These are phyloP conservation scores for Purpureocillium takamizusanense DNA, from an alignment of 2,329 filamentous ascomycete species.

Conservation along the genomic window DNA sequence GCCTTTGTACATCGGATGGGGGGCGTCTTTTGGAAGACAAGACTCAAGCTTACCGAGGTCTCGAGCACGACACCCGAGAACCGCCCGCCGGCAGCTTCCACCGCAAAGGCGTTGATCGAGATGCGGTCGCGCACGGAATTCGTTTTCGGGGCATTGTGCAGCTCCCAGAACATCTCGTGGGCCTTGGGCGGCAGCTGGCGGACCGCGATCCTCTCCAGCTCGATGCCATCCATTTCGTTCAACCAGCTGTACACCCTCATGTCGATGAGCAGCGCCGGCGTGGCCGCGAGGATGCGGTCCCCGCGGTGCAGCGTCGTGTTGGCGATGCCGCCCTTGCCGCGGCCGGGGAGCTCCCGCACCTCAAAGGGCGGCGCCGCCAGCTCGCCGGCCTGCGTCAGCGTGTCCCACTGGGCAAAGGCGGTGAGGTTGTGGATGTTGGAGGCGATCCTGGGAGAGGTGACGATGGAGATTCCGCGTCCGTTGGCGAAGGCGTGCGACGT, in stretches of 20 bases:
- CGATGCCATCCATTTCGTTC: neutral
- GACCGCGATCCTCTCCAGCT: constrained; percentile 4
- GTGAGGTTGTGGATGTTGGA: constrained; percentile 14
- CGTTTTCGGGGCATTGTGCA: constrained; percentile 1
- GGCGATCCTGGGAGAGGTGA: constrained; percentile 25
- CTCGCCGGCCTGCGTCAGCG: constrained; percentile 1
- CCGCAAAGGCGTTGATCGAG: constrained; percentile 8
- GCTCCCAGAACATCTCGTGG: constrained; percentile 4
- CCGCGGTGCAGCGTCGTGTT: constrained; percentile 13
- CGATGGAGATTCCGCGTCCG: constrained; percentile 26
- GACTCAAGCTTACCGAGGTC: constrained; percentile 9
- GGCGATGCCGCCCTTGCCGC: constrained; percentile 15
- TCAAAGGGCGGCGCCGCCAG: constrained; percentile 9
- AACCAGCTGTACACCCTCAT: neutral
- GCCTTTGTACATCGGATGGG: too few relatives aligned
- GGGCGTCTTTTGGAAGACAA: too few relatives aligned
- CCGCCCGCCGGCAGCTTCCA: neutral
- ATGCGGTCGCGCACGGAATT: constrained; percentile 5
- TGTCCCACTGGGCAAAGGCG: constrained; percentile 16
- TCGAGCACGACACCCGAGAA: constrained; percentile 7
- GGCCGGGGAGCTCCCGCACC: constrained; percentile 12
- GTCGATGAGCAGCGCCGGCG: constrained; percentile 7
- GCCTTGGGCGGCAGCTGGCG: constrained; percentile 3
- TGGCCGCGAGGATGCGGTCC: constrained; percentile 9
- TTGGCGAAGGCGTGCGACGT: constrained; percentile 22